Percentiles rank a stretch among this genome's conserved stretches.
phyloP scores from a whole-genome alignment of 495 filamentous ascomycete species.

The Xylaria curta region DNA sequence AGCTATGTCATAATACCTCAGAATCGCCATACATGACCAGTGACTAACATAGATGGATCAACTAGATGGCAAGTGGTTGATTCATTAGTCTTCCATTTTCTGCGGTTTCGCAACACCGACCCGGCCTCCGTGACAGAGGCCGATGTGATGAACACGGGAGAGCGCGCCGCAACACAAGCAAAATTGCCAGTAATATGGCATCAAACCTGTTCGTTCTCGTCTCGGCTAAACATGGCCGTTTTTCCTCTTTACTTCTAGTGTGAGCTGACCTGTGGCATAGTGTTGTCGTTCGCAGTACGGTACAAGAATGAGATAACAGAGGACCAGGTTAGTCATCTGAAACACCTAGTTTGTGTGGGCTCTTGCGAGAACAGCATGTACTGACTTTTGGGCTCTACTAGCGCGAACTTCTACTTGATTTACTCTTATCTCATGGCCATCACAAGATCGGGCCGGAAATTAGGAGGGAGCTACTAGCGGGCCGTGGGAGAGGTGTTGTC shows the following conservation, averaged over 20 bases:
- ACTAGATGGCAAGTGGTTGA: conserved; percentile 76
- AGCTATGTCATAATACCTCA: neutral
- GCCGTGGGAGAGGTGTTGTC: conserved; percentile 80
- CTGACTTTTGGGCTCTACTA: neutral
- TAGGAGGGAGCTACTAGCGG: conserved; percentile 85
- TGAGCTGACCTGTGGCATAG: conserved; percentile 50
- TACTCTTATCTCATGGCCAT: conserved; percentile 87
- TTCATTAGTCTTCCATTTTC: conserved; percentile 92
- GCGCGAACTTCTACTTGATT: conserved; percentile 87
- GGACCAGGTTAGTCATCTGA: conserved; percentile 36
- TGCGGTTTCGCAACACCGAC: conserved; percentile 76
- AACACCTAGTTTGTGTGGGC: neutral
- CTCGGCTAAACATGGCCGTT: neutral
- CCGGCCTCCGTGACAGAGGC: conserved; percentile 46
- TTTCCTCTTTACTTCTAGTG: neutral
- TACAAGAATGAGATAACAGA: conserved; percentile 86
- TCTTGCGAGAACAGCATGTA: neutral
- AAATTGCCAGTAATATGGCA: conserved; percentile 89
- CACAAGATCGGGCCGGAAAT: conserved; percentile 90
- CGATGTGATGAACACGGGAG: conserved; percentile 54
- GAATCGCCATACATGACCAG: neutral
- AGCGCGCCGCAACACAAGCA: conserved; percentile 56
- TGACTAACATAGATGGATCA: conserved; percentile 50
- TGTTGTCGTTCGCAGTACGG: conserved; percentile 89
- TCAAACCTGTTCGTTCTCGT: conserved; percentile 50